A percentile compares a stretch with the other conserved stretches of the same genome.
These are phyloP conservation scores for Echria macrotheca DNA, from an alignment of 495 filamentous ascomycete genomes.

Conservation along the genomic window DNA sequence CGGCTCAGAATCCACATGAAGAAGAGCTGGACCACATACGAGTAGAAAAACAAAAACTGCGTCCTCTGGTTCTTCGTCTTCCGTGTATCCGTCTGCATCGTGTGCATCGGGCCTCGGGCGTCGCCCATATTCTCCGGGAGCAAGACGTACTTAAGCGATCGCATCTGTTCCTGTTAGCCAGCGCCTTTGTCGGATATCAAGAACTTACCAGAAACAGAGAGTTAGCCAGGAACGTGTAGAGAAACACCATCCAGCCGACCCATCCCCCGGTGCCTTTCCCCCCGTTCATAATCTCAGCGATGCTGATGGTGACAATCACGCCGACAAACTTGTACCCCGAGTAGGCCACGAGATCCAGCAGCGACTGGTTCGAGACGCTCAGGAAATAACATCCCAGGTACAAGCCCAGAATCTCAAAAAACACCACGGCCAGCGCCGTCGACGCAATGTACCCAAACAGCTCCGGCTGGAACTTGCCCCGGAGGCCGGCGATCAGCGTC, in stretches of 20 bases:
- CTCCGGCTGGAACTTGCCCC: slow-evolving; percentile 91
- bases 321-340: slow-evolving; percentile 99
- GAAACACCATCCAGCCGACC: slow-evolving; percentile 83
- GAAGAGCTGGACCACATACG: slow-evolving; percentile 84
- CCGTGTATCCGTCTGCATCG: slow-evolving; percentile 59
- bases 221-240: slow-evolving; percentile 87
- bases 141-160: slow-evolving; percentile 91
- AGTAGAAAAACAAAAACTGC: slow-evolving; percentile 93
- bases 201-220: slow-evolving; percentile 84
- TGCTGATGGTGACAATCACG: slow-evolving; percentile 76
- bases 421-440: slow-evolving; percentile 70
- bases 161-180: slow-evolving; percentile 57
- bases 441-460: slow-evolving; percentile 83
- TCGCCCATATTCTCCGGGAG: slow-evolving; percentile 74
- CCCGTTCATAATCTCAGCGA: slow-evolving; percentile 69
- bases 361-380: slow-evolving; percentile 74
- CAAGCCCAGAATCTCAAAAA: slow-evolving; percentile 80
- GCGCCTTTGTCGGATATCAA: no score
- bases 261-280: slow-evolving; percentile 77
- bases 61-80: slow-evolving; percentile 84
- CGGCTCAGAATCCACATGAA: slow-evolving; percentile 89
- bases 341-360: slow-evolving; percentile 91
- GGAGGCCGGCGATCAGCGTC: slow-evolving; percentile 80
- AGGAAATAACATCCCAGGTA: slow-evolving; percentile 92
- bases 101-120: slow-evolving; percentile 65